Evolutionary conservation across 768 basidiomycete species (phyloP).

Genomic region (Mycena polygramma): DNA sequence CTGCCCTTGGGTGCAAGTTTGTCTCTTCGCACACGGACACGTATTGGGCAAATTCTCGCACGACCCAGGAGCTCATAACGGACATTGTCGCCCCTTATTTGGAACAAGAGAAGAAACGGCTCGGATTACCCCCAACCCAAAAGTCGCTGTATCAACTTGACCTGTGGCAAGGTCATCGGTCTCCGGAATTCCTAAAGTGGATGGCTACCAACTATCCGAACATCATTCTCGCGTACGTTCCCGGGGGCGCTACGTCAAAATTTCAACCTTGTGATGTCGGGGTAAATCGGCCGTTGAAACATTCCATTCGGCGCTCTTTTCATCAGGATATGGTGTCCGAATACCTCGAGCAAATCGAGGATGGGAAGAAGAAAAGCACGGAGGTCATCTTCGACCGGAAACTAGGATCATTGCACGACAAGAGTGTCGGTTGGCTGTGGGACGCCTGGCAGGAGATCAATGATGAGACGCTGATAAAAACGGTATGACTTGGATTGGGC

Average conservation of each 20-base stretch:
- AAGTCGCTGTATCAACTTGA: constrained; percentile 41
- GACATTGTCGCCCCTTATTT: constrained; percentile 43
- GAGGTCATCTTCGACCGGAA: constrained; percentile 39
- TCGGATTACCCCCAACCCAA: constrained; percentile 36
- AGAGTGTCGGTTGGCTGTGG: constrained; percentile 48
- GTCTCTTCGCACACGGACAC: constrained; percentile 36
- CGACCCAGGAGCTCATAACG: constrained; percentile 42
- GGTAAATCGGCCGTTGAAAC: constrained; percentile 54
- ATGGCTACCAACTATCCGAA: constrained; percentile 43
- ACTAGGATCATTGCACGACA: constrained; percentile 41
- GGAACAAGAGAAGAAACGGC: constrained; percentile 12
- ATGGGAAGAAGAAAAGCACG: constrained; percentile 15
- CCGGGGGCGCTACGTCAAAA: constrained; percentile 50
- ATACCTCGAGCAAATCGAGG: constrained; percentile 41
- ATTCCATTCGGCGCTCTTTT: constrained; percentile 45
- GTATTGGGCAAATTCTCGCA: constrained; percentile 46
- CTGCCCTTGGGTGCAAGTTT: constrained; percentile 38
- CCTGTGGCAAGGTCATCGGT: constrained; percentile 53
- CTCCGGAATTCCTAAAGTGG: constrained; percentile 52
- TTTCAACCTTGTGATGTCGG: constrained; percentile 52
- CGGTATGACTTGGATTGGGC: too few relatives aligned
- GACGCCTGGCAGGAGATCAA: constrained; percentile 47
- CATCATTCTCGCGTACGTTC: constrained; percentile 49
- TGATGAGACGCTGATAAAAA: constrained; percentile 41
- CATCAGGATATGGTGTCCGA: constrained; percentile 53